A percentile compares a stretch with the other conserved stretches of the same genome.
phyloP scores from a whole-genome alignment of 1,139 yeast species.

The Blastobotrys buckinghamii region DNA sequence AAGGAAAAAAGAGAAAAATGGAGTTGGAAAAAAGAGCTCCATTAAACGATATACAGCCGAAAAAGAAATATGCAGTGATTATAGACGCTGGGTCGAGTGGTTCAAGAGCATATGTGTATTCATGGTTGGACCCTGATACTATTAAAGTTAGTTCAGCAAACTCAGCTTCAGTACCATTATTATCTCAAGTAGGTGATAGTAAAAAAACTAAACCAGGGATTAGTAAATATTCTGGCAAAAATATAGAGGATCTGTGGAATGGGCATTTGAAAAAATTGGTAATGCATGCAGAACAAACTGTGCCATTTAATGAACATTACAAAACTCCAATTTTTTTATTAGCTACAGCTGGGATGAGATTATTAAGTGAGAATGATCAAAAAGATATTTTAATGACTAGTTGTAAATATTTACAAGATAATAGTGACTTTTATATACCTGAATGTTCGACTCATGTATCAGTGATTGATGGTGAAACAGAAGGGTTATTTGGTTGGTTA shows the following conservation, averaged over 20 bases:
- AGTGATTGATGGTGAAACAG: slow-evolving; percentile 67
- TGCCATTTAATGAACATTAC: slow-evolving; percentile 58
- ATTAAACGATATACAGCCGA: neutral
- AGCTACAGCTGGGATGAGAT: slow-evolving; percentile 83
- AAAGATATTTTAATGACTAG: slow-evolving; percentile 43
- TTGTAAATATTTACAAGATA: slow-evolving; percentile 46
- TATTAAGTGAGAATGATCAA: slow-evolving; percentile 55
- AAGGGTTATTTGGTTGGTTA: slow-evolving; percentile 81
- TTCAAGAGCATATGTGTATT: slow-evolving; percentile 66
- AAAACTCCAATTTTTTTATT: slow-evolving; percentile 73
- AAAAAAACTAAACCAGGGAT: slow-evolving; percentile 64
- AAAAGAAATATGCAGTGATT: slow-evolving; percentile 49
- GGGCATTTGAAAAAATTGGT: slow-evolving; percentile 55
- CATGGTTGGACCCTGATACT: slow-evolving; percentile 38
- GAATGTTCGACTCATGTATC: slow-evolving; percentile 48
- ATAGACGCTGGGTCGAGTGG: slow-evolving; percentile 86
- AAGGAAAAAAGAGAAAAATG: no score
- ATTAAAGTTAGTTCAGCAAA: neutral
- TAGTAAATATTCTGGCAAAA: slow-evolving; percentile 43
- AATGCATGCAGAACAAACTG: slow-evolving; percentile 48
- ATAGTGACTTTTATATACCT: slow-evolving; percentile 53
- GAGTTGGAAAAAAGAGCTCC: slow-evolving; percentile 5
- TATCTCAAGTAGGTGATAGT: slow-evolving; percentile 44
- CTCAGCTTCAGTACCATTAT: slow-evolving; percentile 1
- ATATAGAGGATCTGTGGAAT: slow-evolving; percentile 46